Base-by-base conservation (phyloP, 306 rosid species). In the Lupinus albus region DNA sequence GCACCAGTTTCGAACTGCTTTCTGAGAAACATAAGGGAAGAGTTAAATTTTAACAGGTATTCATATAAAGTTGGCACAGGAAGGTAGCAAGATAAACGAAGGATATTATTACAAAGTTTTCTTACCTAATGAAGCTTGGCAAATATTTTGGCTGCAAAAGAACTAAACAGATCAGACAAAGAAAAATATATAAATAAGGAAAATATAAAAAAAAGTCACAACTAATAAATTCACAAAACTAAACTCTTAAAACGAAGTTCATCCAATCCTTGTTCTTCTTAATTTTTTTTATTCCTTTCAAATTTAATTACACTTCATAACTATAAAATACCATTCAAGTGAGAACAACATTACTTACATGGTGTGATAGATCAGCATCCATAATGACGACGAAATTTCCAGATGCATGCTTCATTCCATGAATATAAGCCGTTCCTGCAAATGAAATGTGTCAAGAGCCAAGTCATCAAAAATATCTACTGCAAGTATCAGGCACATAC, bases 351-450 rank as follows among this genome's bases (percentile, higher is more conserved):
- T 20, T 46, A 77, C 94, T 84, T 78, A 88, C 98, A 73, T 88
- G 98, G 64, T 93, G 97, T 3, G 98, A 88, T 55, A 93, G 84
- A 84, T 93, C 96, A 51, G 96, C 98, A 80, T 93, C 97, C 97
- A 89, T 88, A 79, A 93, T 93, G 55, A 89, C 91, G 69, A 89
- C 88, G 82, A 89, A 93, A 85, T 93, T 82, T 20, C 98, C 97
- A 66, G 96, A 80, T 46, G 95, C 98, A 86, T 89, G 94, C 85
- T 89, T 88, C 82, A 93, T 77, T 49, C 97, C 97, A 84, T 93
- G 97, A 79, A 83, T 73, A 52, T 89, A 93, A 73, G 96, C 98
- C 76, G 97, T 89, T 75, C 98, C 98, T 93, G 85, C 76, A 83
- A 80, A 78, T 18, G 30, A 67, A 63, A 61, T 67, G 32, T 20